A percentile compares a stretch with the other conserved stretches of the same genome.
Evolutionary conservation across 768 basidiomycete species (phyloP).

Genomic region (Tricholomella constricta): DNA sequence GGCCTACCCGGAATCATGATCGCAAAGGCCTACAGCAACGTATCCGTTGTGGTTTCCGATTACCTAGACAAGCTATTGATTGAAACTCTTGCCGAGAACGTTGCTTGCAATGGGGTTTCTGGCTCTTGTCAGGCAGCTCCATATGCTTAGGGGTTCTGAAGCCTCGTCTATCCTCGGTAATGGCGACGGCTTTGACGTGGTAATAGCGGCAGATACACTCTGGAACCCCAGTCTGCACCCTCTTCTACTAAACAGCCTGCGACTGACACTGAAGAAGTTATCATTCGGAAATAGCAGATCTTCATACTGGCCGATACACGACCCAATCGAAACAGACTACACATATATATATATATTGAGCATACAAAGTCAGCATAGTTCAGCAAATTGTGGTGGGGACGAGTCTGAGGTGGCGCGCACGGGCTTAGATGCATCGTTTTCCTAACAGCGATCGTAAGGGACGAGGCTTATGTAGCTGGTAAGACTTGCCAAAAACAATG

Average conservation of each 20-base stretch:
- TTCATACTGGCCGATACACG: constrained; percentile 78
- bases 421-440: no score
- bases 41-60: constrained; percentile 59
- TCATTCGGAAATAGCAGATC: constrained; percentile 56
- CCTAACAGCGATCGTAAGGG: no score
- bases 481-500: no score
- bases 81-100: constrained; percentile 56
- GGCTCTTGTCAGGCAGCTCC: constrained; percentile 53
- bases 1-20: constrained; percentile 74
- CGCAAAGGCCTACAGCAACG: constrained; percentile 45
- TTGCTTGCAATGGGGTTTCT: constrained; percentile 50
- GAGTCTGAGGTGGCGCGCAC: constrained; percentile 30
- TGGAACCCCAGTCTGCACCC: constrained; percentile 70
- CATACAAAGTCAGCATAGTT: no score
- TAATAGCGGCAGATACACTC: constrained; percentile 75
- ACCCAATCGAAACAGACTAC: no score
- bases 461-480: no score
- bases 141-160: constrained; percentile 68
- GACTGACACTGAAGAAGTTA: constrained; percentile 44
- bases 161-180: constrained; percentile 28
- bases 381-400: constrained; percentile 28
- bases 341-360: no score
- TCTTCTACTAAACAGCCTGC: constrained; percentile 55
- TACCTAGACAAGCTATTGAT: constrained; percentile 72
- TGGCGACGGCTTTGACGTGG: constrained; percentile 53